A percentile compares a stretch with the other conserved stretches of the same genome.
phyloP scores from a whole-genome alignment of 345 rosid genomes.

The Aquilaria yunnanensis region DNA sequence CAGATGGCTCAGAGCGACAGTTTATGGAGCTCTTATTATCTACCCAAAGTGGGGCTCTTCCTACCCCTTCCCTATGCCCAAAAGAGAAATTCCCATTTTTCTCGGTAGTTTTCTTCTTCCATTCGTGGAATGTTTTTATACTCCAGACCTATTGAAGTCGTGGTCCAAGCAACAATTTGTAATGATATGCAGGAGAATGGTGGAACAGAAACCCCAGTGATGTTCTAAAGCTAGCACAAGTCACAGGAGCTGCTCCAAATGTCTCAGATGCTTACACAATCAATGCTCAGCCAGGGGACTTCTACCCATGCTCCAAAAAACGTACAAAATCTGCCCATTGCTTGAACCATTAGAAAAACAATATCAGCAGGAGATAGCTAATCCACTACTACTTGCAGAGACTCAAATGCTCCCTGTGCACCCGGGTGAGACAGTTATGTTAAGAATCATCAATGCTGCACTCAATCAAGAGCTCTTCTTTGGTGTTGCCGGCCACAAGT shows the following conservation, averaged over 20 bases:
- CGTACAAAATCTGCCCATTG: conserved; percentile 23
- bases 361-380: background rate
- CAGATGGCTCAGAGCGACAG: conserved; percentile 71
- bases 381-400: conserved; percentile 20
- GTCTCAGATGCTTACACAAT: conserved; percentile 56
- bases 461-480: conserved; percentile 60
- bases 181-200: conserved; percentile 48
- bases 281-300: conserved; percentile 69
- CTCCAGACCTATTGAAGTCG: no score
- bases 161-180: no score
- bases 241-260: conserved; percentile 37
- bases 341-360: background rate
- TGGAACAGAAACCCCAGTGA: conserved; percentile 51
- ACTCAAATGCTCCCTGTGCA: conserved; percentile 41
- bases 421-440: conserved; percentile 49
- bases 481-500: conserved; percentile 39
- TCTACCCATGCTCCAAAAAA: conserved; percentile 51
- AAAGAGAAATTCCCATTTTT: conserved; percentile 43
- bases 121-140: no score
- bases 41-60: conserved; percentile 37
- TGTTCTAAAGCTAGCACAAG: conserved; percentile 39
- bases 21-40: conserved; percentile 67
- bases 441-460: conserved; percentile 61
- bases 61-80: conserved; percentile 52
- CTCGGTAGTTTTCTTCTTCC: conserved; percentile 29